Evolutionary conservation across 2,329 filamentous ascomycete species (phyloP), one percentile per base, ranked within the genome.

Genomic region (Nemania serpens): DNA sequence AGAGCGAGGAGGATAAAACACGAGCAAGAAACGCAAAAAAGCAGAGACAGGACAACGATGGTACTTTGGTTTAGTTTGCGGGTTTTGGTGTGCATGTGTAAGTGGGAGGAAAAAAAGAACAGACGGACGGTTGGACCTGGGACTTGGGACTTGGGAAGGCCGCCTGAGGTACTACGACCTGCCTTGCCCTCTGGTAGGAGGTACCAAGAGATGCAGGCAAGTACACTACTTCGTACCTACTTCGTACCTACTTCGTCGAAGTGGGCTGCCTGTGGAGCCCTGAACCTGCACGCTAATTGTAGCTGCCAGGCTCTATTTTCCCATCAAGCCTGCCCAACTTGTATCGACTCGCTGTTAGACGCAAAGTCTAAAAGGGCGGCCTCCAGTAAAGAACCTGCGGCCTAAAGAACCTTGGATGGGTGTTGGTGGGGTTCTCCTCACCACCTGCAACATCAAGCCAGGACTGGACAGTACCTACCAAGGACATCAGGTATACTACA

Each of bases 1-100:
- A 68, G 49, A 66, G 68, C 68, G 68, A 68, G 65, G 66, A 80
- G 78, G 76, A 77, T 79, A 81, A 80, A 76, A 79, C 67, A 70
- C 68, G 68, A 68, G 66, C 66, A 69, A 69, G 68, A 68, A 68
- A 69, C 64, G 60, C 63, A 66, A 70, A 72, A n/a, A 70, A 67
- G 67, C 68, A 67, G 65, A 69, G 71, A 71, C 61, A 63, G 74
- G 70, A 74, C 72, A 74, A 74, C 70, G 71, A 74, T 71, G 69
- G 72, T 73, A 71, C 72, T 29, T 4, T 68, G 69, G 70, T 71
- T 73, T 68, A 68, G 69, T 69, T 74, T 73, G 69, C 69, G 69
- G 65, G 68, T 70, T 68, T 62, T 61, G 61, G 64, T 66, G 66
- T 67, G 64, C 68, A 69, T 70, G 70, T 70, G 64, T 68, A 68